A percentile compares a stretch with the other conserved stretches of the same genome.
phyloP scores from a whole-genome alignment of 345 rosid species.

The Eucalyptus urophylla region DNA sequence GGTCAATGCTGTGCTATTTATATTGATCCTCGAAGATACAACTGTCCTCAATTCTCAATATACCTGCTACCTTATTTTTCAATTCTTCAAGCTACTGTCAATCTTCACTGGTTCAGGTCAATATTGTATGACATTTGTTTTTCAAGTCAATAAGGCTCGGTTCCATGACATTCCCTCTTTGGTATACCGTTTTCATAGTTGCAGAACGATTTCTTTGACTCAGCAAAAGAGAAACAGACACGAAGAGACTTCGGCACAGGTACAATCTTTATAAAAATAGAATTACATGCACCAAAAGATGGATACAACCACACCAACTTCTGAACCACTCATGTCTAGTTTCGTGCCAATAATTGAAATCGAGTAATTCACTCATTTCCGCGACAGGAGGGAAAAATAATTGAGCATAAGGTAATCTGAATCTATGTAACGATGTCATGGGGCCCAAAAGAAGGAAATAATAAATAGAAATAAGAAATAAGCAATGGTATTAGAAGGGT shows the following conservation, averaged over 20 bases:
- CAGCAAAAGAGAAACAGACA: neutral
- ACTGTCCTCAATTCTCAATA: neutral
- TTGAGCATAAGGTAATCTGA: neutral
- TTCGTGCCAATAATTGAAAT: neutral
- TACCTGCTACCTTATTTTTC: neutral
- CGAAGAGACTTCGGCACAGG: neutral
- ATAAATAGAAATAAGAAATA: neutral
- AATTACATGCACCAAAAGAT: neutral
- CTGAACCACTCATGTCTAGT: neutral
- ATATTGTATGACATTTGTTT: neutral
- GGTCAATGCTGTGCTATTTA: neutral
- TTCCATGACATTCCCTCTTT: neutral
- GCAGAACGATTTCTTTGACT: neutral
- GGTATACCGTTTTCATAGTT: neutral
- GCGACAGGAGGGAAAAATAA: neutral
- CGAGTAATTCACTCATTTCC: neutral
- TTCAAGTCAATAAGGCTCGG: neutral
- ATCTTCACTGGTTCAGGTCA: neutral
- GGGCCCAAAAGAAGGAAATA: neutral
- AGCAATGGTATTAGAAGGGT: neutral
- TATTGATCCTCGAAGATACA: neutral
- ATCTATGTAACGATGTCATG: neutral
- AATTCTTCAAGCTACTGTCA: neutral
- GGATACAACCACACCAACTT: neutral
- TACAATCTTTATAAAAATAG: neutral